These are phyloP conservation scores for Podaxis sp. DNA, from an alignment of 768 basidiomycete species.

Conservation along the genomic window DNA sequence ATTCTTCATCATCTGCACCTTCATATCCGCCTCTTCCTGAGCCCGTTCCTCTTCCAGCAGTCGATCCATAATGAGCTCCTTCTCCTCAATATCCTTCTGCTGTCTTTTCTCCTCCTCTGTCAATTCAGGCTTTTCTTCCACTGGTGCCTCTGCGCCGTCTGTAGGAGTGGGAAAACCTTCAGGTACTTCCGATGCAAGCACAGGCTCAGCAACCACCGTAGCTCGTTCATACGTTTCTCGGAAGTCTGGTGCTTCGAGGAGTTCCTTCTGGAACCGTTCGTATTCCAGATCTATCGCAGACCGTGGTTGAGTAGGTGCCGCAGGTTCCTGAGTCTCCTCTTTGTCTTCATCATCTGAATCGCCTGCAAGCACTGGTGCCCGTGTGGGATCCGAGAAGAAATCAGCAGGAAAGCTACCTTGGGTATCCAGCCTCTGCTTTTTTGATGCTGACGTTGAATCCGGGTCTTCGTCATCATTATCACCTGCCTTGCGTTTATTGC, in stretches of 20 bases:
- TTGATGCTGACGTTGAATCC: slow-evolving; percentile 21
- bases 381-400: slow-evolving; percentile 81
- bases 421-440: slow-evolving; percentile 14
- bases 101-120: slow-evolving; percentile 46
- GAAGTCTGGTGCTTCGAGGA: slow-evolving; percentile 44
- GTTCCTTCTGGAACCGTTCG: slow-evolving; percentile 66
- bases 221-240: slow-evolving; percentile 64
- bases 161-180: slow-evolving; percentile 47
- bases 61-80: slow-evolving; percentile 84
- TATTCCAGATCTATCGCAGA: slow-evolving; percentile 67
- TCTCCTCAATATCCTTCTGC: slow-evolving; percentile 66
- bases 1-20: slow-evolving; percentile 63
- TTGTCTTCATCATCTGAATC: slow-evolving; percentile 47
- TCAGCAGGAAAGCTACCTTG: slow-evolving; percentile 52
- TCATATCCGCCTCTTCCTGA: slow-evolving; percentile 86
- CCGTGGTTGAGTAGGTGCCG: slow-evolving; percentile 20
- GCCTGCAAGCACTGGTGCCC: slow-evolving; percentile 37
- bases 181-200: slow-evolving; percentile 44
- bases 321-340: slow-evolving; percentile 22
- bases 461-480: slow-evolving; percentile 14
- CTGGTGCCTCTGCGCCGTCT: slow-evolving; percentile 25
- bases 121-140: slow-evolving; percentile 30
- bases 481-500: slow-evolving; percentile 29
- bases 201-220: slow-evolving; percentile 70
- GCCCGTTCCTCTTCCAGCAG: slow-evolving; percentile 81